A percentile compares a stretch with the other conserved stretches of the same genome.
Conservation (phyloP, 2,329 filamentous ascomycete species). For the Talaromyces sp. region DNA sequence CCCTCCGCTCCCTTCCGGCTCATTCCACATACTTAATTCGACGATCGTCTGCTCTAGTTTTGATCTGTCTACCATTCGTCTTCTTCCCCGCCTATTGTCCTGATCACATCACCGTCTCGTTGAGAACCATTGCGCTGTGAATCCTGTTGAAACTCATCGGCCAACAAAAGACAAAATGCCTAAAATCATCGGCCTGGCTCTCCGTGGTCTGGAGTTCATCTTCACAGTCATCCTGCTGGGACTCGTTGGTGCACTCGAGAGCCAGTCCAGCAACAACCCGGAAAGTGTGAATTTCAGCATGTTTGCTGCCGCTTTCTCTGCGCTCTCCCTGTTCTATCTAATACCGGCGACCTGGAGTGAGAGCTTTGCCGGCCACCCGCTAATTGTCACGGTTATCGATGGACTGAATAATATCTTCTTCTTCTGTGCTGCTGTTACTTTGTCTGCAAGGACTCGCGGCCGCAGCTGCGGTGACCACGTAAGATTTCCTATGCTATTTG, state of each 20-base stretch:
- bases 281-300: constrained; percentile 52
- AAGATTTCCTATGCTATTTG: constrained; percentile 16
- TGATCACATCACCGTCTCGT: not conserved
- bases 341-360: constrained; percentile 37
- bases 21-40: not conserved
- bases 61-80: not conserved
- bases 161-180: constrained; percentile 1
- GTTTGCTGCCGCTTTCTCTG: constrained; percentile 42
- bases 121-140: not conserved
- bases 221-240: constrained; percentile 56
- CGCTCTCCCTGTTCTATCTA: constrained; percentile 45
- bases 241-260: constrained; percentile 59
- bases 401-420: constrained; percentile 44
- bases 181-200: constrained; percentile 5
- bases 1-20: not conserved
- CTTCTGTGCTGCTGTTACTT: constrained; percentile 42
- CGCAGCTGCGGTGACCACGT: constrained; percentile 43
- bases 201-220: constrained; percentile 40
- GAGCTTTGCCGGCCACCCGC: constrained; percentile 35
- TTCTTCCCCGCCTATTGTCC: not conserved
- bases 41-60: not conserved
- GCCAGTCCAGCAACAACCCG: constrained; percentile 47
- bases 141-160: not conserved
- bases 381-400: constrained; percentile 41
- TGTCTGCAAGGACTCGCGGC: constrained; percentile 40